These are phyloP conservation scores for Cryptococcus sp. DNA, from an alignment of 1,284 basidiomycete genomes.

Conservation along the genomic window DNA sequence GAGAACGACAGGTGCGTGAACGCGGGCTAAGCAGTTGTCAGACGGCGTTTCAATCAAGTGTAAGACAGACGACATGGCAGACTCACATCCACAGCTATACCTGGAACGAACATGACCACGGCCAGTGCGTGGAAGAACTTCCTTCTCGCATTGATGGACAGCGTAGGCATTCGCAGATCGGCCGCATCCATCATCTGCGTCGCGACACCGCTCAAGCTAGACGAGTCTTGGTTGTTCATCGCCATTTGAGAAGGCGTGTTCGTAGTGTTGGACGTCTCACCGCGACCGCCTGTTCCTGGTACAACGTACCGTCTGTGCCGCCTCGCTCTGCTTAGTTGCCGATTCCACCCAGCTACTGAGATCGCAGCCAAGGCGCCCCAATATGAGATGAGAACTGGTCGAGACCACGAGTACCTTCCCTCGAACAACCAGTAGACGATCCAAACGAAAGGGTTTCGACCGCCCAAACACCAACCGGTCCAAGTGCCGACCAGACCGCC, in stretches of 20 bases:
- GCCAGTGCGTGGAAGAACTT: constrained; percentile 98
- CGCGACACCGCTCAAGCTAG: constrained; percentile 54
- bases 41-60: background rate
- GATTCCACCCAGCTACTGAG: constrained; percentile 90
- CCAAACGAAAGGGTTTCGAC: constrained; percentile 89
- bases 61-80: background rate
- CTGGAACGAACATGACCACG: constrained; percentile 93
- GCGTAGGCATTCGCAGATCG: constrained; percentile 81
- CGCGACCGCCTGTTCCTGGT: constrained; percentile 17
- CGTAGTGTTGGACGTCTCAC: background rate
- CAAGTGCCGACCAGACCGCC: constrained; percentile 87
- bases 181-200: constrained; percentile 81
- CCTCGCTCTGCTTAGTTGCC: constrained; percentile 75
- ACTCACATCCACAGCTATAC: constrained; percentile 87
- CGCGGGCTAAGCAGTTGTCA: constrained; percentile 67
- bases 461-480: constrained; percentile 83
- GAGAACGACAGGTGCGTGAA: constrained; percentile 95
- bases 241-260: background rate
- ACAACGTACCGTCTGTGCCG: constrained; percentile 57
- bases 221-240: background rate
- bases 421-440: constrained; percentile 71
- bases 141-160: constrained; percentile 88
- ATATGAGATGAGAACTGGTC: constrained; percentile 75
- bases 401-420: constrained; percentile 77
- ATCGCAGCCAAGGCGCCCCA: constrained; percentile 79